Evolutionary conservation across 345 rosid genomes (phyloP), one percentile per base, ranked within the genome.

Genomic region (Cochlearia excelsa): DNA sequence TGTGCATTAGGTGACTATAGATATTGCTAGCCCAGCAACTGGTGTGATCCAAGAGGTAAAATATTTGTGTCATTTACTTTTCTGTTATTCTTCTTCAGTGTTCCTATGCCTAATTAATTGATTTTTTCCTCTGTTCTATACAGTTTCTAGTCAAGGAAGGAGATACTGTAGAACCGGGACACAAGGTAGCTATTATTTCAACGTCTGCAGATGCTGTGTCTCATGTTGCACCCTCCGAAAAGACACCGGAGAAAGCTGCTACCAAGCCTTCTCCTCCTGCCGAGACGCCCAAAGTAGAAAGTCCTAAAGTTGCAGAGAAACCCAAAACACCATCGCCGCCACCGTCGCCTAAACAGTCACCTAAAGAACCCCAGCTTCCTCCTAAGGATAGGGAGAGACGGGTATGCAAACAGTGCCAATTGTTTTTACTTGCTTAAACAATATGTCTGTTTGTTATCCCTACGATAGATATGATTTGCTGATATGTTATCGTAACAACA

Each of bases 361-460:
- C 95, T 6, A 69, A 82, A 27, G 98, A 88, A 61, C 96, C 98
- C 7, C 88, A 85, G 72, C 96, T 91, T 52, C 98, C 98, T 40
- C 98, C 98, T 2, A 91, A 91, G 78, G 96, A 88, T 26, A 80
- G 90, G 60, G 98, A 91, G 79, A 88, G 96, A 81, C 75, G 96
- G 37, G 98, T 88, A 78, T 56, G 90, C 57, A 59, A 30, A 29
- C 45, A 6, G 7, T 40, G 26, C 35, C 4, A 26, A 53, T 30
- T 34, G 37, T 6, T 50, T 57, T 59, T 37, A 37, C 40, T 37
- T 37, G 40, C 7, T 3, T 37, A 16, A 16, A 0, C 23, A 37
- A 37, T 37, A 2, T 40, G 26, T 35, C 2, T 40, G 40, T 61
- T 30, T 35, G 37, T 37, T 50, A 49, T 59, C 52, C 26, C 63